Base-by-base conservation (phyloP, 208 protist genomes). In the Acanthamoeba castellanii region DNA sequence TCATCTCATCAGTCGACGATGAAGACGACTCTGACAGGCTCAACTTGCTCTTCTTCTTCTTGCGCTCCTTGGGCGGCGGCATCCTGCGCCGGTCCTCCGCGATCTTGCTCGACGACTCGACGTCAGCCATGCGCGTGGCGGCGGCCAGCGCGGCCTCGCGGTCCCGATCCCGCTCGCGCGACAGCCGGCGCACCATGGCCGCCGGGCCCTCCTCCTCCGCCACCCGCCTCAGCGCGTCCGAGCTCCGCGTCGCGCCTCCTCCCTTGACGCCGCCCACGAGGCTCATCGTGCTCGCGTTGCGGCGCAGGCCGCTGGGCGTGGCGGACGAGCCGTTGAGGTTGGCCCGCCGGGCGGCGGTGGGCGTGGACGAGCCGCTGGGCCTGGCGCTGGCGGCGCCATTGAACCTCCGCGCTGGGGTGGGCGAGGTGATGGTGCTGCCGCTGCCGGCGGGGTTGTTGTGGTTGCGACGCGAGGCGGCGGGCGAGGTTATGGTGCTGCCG, bases 101-200 rank as follows among this genome's bases (percentile, higher is more conserved):
- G 8, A 78, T 14, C 70, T 78, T 78, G 32, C 13, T 78, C n/a
- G 59, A 16, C 3, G 3, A 6, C 59, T 66, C 59, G 59, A 78
- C 16, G 16, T 78, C 70, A 20, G 20, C 70, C 32, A 27, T 42
- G 70, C 70, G 70, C 70, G 25, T 78, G 70, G 34, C 70, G n/a
- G 70, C 70, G 34, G 70, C 70, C 70, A 78, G n/a, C 5, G 70
- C 70, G 11, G 34, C 32, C 70, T 78, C 70, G 20, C 34, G n/a
- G 30, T 78, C 70, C 20, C 34, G 70, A 3, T 78, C 70, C 6
- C 70, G n/a, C 34, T 78, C 70, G 20, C 70, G 70, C n/a, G 70
- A 78, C 32, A 78, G 3, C 4, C 70, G 70, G 70, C 70, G 70
- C 8, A 78, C 70, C 70, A 78, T 78, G 32, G 70, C 70, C 70